Evolutionary conservation across 1,284 basidiomycete genomes (phyloP), one percentile per base, ranked within the genome.

Genomic region (Moesziomyces parantarcticus): DNA sequence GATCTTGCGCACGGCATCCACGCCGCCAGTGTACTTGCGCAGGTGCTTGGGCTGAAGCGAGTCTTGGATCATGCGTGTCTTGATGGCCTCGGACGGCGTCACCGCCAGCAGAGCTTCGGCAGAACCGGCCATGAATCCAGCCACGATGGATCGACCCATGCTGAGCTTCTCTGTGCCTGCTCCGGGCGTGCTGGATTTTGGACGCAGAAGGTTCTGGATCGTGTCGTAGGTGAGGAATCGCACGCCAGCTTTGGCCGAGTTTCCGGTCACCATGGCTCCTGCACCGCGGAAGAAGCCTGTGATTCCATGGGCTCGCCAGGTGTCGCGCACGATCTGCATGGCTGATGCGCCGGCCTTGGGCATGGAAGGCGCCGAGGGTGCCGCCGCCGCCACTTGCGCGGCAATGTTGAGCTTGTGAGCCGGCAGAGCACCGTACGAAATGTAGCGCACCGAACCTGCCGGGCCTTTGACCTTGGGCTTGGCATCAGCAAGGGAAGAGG

Each of bases 51-150:
- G 88, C 26, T 90, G 89, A 82, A 93, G 92, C 8, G 92, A 90
- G 79, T 97, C 95, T 80, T 95, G 94, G 63, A 98, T 95, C 70
- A 97, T 89, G 82, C 97, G 96, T 14, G 95, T 98, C 94, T 98
- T 98, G 87, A 98, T 96, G 0, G 95, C 97, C 85, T 98, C 95
- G 13, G 92, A 94, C 1, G 95, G 95, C 0, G 95, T 97, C 5
- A 97, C 95, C 0, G 94, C 95, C 57, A 97, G 89, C 22, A 97
- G 84, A 1, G 95, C 94, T 85, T 98, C 95, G 81, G 88, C 91
- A 89, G 95, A 90, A 11, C 95, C 95, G 1, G 95, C 95, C 46
- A 93, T 93, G 5, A 98, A 87, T 42, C 95, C 95, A 57, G 95
- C 93, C 90, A 80, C 21, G 50, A 55, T 48, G 41, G 58, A 41